phyloP scores from a whole-genome alignment of 768 basidiomycete genomes.

The Mycena amicta region DNA sequence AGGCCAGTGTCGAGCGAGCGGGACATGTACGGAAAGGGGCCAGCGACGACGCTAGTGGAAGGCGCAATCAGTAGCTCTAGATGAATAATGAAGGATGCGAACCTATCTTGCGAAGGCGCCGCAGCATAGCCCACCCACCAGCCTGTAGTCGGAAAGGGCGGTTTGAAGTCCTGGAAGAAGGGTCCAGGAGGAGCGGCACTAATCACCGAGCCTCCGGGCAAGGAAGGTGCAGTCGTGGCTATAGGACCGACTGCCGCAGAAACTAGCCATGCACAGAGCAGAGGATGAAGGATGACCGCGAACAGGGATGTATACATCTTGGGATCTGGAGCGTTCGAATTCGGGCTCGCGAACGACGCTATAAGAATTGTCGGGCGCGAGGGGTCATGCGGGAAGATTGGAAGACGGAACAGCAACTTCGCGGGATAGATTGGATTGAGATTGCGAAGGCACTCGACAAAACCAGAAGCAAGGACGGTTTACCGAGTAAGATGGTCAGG shows the following conservation, averaged over 20 bases:
- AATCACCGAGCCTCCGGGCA: constrained; percentile 11
- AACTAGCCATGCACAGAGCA: not conserved
- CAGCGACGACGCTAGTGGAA: constrained; percentile 28
- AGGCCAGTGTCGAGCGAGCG: constrained; percentile 28
- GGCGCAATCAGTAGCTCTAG: not conserved
- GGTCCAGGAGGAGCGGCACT: constrained; percentile 29
- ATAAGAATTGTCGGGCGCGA: not conserved
- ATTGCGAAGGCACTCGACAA: no score
- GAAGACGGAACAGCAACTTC: no score
- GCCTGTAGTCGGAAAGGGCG: constrained; percentile 37
- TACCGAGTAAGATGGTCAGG: not conserved
- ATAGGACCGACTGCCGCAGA: constrained; percentile 17
- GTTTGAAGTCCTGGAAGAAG: constrained; percentile 36
- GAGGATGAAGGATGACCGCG: not conserved
- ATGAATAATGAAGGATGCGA: constrained; percentile 9
- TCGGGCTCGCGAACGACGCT: not conserved
- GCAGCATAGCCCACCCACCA: constrained; percentile 40
- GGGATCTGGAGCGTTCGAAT: no score
- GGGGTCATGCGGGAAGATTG: not conserved
- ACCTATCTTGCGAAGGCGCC: constrained; percentile 24
- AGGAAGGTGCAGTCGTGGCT: constrained; percentile 10
- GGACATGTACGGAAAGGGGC: constrained; percentile 37
- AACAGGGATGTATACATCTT: no score
- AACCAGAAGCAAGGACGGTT: not conserved
- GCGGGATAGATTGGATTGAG: no score